Evolutionary conservation across 2,329 filamentous ascomycete genomes (phyloP).

Genomic region (Epichloe baconii): DNA sequence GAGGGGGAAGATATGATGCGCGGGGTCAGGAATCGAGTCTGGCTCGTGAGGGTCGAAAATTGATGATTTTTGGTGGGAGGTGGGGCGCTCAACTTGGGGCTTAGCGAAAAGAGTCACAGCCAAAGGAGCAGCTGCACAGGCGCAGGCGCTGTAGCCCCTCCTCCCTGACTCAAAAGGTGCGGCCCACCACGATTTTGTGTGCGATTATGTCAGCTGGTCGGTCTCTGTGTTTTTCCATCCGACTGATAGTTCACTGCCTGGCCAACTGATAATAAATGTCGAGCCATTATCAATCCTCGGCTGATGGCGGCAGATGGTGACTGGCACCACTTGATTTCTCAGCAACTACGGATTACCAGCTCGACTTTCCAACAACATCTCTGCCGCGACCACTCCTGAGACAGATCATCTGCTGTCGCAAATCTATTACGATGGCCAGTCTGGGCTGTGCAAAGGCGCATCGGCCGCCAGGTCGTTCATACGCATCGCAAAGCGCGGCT

Average conservation of each 20-base stretch:
- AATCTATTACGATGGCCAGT: conserved; percentile 14
- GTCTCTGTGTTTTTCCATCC: conserved; percentile 1
- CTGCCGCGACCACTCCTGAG: neutral
- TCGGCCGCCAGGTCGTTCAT: conserved; percentile 28
- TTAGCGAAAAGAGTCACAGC: conserved; percentile 17
- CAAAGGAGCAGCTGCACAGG: neutral
- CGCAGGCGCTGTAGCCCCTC: neutral
- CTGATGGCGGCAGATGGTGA: neutral
- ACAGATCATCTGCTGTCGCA: neutral
- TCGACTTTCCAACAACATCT: neutral
- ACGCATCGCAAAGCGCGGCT: conserved; percentile 25
- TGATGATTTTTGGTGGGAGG: conserved; percentile 31
- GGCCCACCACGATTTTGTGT: conserved; percentile 1
- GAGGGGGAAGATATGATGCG: conserved; percentile 12
- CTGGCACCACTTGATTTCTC: conserved; percentile 6
- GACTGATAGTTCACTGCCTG: too few species aligned
- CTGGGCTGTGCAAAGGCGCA: conserved; percentile 23
- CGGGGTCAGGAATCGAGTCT: conserved; percentile 22
- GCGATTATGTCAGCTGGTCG: conserved; percentile 7
- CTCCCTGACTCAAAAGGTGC: neutral
- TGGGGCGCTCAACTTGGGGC: conserved; percentile 25
- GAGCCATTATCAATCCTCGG: neutral
- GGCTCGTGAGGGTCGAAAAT: conserved; percentile 22
- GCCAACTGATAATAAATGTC: too few species aligned
- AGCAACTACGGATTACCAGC: neutral